These are phyloP conservation scores for Saccharomycopsis phalli DNA, from an alignment of 1,139 yeast genomes.

Conservation along the genomic window DNA sequence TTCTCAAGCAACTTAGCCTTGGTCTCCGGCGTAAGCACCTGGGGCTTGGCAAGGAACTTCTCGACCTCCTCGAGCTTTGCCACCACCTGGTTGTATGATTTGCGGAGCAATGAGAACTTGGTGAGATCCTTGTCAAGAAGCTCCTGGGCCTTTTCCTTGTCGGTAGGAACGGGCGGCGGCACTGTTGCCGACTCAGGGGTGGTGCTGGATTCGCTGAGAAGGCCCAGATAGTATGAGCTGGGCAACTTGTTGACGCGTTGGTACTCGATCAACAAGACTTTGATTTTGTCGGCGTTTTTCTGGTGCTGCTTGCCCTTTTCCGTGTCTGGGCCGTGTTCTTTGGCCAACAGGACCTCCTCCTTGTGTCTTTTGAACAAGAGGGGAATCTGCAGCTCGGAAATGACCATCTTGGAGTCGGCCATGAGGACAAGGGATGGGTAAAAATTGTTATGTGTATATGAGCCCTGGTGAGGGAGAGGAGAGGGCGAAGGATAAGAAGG, in stretches of 20 bases:
- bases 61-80: slow-evolving; percentile 2
- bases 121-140: slow-evolving; percentile 7
- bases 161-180: too few relatives aligned
- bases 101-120: slow-evolving; percentile 5
- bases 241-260: slow-evolving; percentile 2
- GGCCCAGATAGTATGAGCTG: not conserved
- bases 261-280: slow-evolving; percentile 6
- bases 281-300: slow-evolving; percentile 17
- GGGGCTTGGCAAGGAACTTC: not conserved
- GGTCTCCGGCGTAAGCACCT: not conserved
- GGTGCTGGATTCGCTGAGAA: slow-evolving; percentile 1
- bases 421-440: too few relatives aligned
- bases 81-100: not conserved
- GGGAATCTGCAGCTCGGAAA: slow-evolving; percentile 7
- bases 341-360: slow-evolving; percentile 10
- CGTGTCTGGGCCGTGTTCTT: slow-evolving; percentile 1
- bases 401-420: too few relatives aligned
- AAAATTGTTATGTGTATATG: too few relatives aligned
- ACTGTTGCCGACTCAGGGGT: not conserved
- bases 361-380: slow-evolving; percentile 10
- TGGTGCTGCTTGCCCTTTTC: slow-evolving; percentile 11
- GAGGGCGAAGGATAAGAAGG: too few relatives aligned
- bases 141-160: too few relatives aligned
- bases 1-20: not conserved
- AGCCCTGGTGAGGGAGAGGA: too few relatives aligned